These are phyloP conservation scores for Rusavskia elegans DNA, from an alignment of 495 filamentous ascomycete genomes.

Conservation along the genomic window DNA sequence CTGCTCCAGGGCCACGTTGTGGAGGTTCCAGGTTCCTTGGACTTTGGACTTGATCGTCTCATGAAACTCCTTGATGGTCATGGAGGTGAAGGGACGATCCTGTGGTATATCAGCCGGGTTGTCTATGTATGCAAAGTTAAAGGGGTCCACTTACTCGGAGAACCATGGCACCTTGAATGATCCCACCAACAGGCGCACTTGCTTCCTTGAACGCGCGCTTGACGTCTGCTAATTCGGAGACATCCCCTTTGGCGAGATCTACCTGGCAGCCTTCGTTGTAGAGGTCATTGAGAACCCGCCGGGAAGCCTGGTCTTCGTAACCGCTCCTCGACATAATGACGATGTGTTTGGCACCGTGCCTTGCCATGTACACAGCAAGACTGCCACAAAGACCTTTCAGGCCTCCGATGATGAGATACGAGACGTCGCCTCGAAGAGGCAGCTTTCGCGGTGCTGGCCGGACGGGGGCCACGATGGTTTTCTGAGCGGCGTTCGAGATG, in stretches of 20 bases:
- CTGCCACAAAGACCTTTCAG: constrained; percentile 20
- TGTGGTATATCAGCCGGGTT: too few species aligned
- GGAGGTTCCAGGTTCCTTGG: too few species aligned
- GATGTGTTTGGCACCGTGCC: constrained; percentile 15
- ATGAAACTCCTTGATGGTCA: too few species aligned
- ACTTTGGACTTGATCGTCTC: too few species aligned
- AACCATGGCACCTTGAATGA: constrained; percentile 28
- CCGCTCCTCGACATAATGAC: neutral
- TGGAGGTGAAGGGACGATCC: too few species aligned
- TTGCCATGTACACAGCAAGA: constrained; percentile 18
- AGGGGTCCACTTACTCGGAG: constrained; percentile 13
- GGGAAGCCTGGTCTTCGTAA: too few species aligned
- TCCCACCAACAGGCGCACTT: constrained; percentile 19
- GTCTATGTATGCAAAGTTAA: too few species aligned
- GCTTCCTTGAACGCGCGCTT: constrained; percentile 2
- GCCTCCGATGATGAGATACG: constrained; percentile 25
- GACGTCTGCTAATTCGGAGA: constrained; percentile 4
- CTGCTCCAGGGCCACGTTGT: too few species aligned
- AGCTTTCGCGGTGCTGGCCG: constrained; percentile 5
- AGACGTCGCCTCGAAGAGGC: constrained; percentile 7
- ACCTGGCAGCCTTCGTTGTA: too few species aligned
- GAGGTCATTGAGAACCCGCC: too few species aligned
- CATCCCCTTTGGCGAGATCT: too few species aligned
- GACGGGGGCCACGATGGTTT: constrained; percentile 10
- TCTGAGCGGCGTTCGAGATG: constrained; percentile 10